Evolutionary conservation across 1,284 basidiomycete species (phyloP).

Genomic region (Hymenochaete sp.): DNA sequence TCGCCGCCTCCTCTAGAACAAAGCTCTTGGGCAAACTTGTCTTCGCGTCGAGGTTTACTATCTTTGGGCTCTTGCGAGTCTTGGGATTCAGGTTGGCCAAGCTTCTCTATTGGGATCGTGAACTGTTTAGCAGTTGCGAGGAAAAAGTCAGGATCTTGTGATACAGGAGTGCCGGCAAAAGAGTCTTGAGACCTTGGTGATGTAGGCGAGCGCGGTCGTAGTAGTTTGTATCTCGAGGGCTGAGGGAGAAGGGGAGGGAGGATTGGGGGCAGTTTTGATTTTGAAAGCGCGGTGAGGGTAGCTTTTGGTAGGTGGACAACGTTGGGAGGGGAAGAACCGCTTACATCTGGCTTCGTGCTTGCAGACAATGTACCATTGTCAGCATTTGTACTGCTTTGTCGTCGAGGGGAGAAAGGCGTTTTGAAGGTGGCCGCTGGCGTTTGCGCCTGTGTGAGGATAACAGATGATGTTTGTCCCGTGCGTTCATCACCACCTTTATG

Average conservation of each 20-base stretch:
- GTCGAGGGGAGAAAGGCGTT: constrained; percentile 10
- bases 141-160: constrained; percentile 37
- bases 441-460: not conserved
- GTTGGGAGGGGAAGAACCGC: too few species aligned
- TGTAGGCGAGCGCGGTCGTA: constrained; percentile 27
- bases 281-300: too few species aligned
- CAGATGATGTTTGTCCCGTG: constrained; percentile 2
- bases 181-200: constrained; percentile 47
- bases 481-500: too few species aligned
- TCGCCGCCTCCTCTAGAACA: too few species aligned
- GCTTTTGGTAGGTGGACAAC: too few species aligned
- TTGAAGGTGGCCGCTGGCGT: not conserved
- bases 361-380: constrained; percentile 7
- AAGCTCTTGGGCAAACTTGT: too few species aligned
- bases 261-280: constrained; percentile 28
- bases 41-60: too few species aligned
- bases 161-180: constrained; percentile 41
- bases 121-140: constrained; percentile 45
- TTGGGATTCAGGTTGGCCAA: constrained; percentile 30
- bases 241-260: constrained; percentile 21
- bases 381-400: constrained; percentile 1
- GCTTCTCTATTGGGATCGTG: constrained; percentile 46
- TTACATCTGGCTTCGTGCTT: constrained; percentile 21
- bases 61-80: too few species aligned
- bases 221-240: constrained; percentile 13